Evolutionary conservation across 106 monocot species (phyloP).

Genomic region (Dioscorea zingiberensis): DNA sequence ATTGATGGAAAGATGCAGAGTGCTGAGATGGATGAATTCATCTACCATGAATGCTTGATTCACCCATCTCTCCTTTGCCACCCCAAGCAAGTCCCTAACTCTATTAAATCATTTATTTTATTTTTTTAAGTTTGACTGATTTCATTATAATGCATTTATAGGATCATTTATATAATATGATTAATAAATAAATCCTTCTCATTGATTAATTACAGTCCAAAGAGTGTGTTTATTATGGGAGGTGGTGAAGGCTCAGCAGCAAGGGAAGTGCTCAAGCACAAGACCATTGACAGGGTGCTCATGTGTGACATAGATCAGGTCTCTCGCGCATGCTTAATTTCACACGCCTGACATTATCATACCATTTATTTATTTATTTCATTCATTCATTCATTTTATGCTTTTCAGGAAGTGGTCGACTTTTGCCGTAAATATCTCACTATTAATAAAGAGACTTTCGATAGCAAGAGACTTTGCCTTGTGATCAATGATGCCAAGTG

Average conservation of each 20-base stretch:
- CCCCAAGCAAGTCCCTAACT: slow-evolving; percentile 34
- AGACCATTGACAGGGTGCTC: slow-evolving; percentile 40
- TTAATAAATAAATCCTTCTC: background rate
- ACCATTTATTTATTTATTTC: too few relatives aligned
- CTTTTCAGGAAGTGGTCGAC: slow-evolving; percentile 62
- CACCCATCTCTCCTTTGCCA: slow-evolving; percentile 65
- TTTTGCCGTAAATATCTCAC: slow-evolving; percentile 60
- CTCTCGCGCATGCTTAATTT: background rate
- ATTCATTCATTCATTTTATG: background rate
- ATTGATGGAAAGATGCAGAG: slow-evolving; percentile 88
- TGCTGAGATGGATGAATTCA: slow-evolving; percentile 70
- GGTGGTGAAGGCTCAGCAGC: slow-evolving; percentile 91
- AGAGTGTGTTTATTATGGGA: slow-evolving; percentile 77
- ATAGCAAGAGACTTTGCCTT: slow-evolving; percentile 51
- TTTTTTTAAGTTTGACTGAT: background rate
- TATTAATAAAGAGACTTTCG: slow-evolving; percentile 47
- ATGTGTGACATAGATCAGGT: slow-evolving; percentile 95
- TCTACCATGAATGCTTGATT: slow-evolving; percentile 74
- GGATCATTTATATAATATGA: background rate
- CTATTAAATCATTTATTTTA: background rate
- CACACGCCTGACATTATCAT: background rate
- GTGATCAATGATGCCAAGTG: slow-evolving; percentile 85
- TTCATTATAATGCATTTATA: background rate
- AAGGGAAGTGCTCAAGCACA: slow-evolving; percentile 76
- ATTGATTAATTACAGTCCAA: slow-evolving; percentile 34